Conservation (phyloP, 2,329 filamentous ascomycete species). For the Ophiostoma populinum region DNA sequence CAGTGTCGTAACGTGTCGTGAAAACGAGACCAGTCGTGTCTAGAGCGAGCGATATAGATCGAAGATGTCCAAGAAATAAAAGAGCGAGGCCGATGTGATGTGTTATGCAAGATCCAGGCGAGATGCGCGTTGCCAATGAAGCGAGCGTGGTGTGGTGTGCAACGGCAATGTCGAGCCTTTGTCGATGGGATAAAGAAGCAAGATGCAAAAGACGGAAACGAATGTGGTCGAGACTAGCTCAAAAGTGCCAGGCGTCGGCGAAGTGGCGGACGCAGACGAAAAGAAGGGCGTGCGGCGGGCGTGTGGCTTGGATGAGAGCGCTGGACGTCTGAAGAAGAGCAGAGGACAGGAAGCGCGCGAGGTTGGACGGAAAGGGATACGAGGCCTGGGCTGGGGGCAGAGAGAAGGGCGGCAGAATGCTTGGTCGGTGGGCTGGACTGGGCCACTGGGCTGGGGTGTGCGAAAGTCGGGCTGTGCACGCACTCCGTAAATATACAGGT, state of each 20-base stretch:
- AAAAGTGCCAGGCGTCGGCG: not conserved
- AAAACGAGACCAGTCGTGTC: not conserved
- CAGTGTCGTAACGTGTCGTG: too few species aligned
- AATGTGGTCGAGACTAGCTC: constrained; percentile 1
- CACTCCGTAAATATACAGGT: too few species aligned
- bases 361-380: not conserved
- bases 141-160: not conserved
- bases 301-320: too few species aligned
- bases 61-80: not conserved
- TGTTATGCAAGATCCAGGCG: too few species aligned
- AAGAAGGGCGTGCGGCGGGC: not conserved
- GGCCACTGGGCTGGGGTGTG: not conserved
- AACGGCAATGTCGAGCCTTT: too few species aligned
- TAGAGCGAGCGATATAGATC: not conserved
- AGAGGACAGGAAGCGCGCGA: not conserved
- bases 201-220: not conserved
- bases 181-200: not conserved
- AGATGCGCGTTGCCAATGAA: not conserved
- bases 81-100: not conserved
- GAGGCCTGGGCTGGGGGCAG: too few species aligned
- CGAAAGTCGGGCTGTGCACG: too few species aligned
- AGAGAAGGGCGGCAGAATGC: not conserved
- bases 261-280: not conserved
- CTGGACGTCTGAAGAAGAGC: not conserved
- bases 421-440: not conserved